A percentile compares a stretch with the other conserved stretches of the same genome.
These are phyloP conservation scores for Cochlearia excelsa DNA, from an alignment of 345 rosid species.

Conservation along the genomic window DNA sequence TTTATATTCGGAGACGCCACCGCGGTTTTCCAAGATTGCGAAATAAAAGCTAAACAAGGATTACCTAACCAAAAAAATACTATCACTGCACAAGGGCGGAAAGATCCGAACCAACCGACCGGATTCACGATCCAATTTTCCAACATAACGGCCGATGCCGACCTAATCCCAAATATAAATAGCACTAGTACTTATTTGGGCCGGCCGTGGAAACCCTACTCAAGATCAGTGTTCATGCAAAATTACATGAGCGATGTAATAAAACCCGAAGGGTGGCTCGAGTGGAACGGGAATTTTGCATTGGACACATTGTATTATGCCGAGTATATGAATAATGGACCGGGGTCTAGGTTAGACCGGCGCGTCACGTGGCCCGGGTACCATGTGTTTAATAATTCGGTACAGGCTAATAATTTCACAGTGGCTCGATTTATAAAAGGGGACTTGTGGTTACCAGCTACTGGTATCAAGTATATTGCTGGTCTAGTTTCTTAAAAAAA, in stretches of 20 bases:
- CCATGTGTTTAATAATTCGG: conserved; percentile 42
- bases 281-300: conserved; percentile 59
- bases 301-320: conserved; percentile 63
- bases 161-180: conserved; percentile 44
- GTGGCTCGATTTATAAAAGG: conserved; percentile 66
- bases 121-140: conserved; percentile 90
- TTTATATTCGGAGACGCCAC: conserved; percentile 83
- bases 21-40: conserved; percentile 74
- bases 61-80: conserved; percentile 67
- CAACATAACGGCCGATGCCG: conserved; percentile 64
- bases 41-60: conserved; percentile 58
- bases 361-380: conserved; percentile 84
- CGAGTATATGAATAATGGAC: conserved; percentile 70
- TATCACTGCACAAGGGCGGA: conserved; percentile 85
- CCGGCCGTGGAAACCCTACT: conserved; percentile 80
- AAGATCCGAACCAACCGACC: conserved; percentile 55
- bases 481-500: conserved; percentile 19
- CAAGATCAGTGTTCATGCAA: conserved; percentile 76
- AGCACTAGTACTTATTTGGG: conserved; percentile 65
- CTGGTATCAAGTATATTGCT: conserved; percentile 47
- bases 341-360: conserved; percentile 43
- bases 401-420: conserved; percentile 59
- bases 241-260: conserved; percentile 51
- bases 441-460: conserved; percentile 62
- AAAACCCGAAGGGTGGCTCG: conserved; percentile 75